Evolutionary conservation across 1,139 yeast genomes (phyloP), one percentile per base, ranked within the genome.

Genomic region (Yamadazyma friedrichii): DNA sequence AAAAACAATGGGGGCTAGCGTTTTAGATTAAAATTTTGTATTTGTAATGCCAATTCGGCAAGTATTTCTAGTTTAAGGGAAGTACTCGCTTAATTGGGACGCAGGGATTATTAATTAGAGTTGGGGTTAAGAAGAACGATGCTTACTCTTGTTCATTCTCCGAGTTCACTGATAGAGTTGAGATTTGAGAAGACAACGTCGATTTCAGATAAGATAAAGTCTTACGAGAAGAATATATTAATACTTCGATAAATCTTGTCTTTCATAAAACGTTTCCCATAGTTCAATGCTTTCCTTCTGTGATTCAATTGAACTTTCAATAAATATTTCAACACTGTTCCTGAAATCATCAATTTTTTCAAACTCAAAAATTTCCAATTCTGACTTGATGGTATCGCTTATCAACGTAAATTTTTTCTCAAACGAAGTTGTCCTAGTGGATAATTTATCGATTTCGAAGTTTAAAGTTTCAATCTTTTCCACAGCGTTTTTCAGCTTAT

Each of bases 271-370:
- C 0, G 96, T 86, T 64, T 93, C 98, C 95, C 97, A 93, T 26
- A 88, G 64, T 62, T 93, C 98, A 51, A 93, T 93, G 27, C 93
- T 82, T 60, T 89, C 97, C 65, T 93, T 94, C 61, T 93, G 98
- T 13, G 93, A 77, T 63, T 93, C 98, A 39, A 91, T 87, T 17
- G 95, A 81, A 44, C 94, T 81, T 61, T 94, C 98, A 56, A 95
- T 76, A 54, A 82, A 91, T 16, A 91, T 83, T 63, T 93, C 99
- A 44, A 93, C 88, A 48, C 91, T 79, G 55, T 88, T 87, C 55
- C 96, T 78, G 62, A 94, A 89, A 55, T 93, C 98, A 37, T 78
- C 82, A 37, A 89, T 78, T 55, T 84, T 87, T 42, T 84, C 94
- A 36, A 70, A 68, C 57, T 88, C 96, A 58, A 91, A 88, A 28